Evolutionary conservation across 805 yeast genomes (phyloP), one percentile per base, ranked within the genome.

Genomic region (Clavispora vitiphila): DNA sequence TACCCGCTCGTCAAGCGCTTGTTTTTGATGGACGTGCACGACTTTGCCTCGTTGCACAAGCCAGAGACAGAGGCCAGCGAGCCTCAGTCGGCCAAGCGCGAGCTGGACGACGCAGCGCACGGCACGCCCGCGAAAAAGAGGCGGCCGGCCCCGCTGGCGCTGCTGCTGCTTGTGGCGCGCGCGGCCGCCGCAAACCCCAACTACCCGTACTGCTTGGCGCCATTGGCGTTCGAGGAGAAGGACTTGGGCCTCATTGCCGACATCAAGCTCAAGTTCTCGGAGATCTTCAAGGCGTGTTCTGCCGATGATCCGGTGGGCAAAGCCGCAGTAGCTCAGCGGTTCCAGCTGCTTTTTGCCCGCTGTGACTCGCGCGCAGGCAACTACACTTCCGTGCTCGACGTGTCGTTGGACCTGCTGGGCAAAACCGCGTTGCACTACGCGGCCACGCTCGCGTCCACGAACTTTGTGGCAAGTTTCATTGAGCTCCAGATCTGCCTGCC

Each of bases 141-240:
- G 20, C 32, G 32, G n/a, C 7, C 26, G 23, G 23, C 35, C 15
- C 35, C 35, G 3, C 14, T 3, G 3, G n/a, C 5, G 21, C 20
- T 15, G 27, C 10, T 11, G 20, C 35, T 4, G 19, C 22, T 22
- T 11, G 30, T 46, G 44, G 34, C 38, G 30, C 18, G 32, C 5
- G 31, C 43, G n/a, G 39, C 38, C 11, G 42, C 51, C 3, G 21
- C 39, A 9, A 75, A 75, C 44, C 66, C 77, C 26, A 69, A 72
- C 48, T 57, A 62, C 22, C 80, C 80, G 3, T 72, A 60, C 53
- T 62, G 83, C 0, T 52, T 78, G 36, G 71, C 69, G 24, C 83
- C 84, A 14, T 51, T 39, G 39, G 34, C 37, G 9, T 35, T 77
- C 12, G 50, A 62, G 11, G 54, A 60, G 16, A 62, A 56, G 12